Percentiles rank a stretch among this genome's conserved stretches.
Conservation (phyloP, 176 grass and related monocot species). For the sorghum (Sorghum bicolor) region Sorghum_bicolor_NCBIv3 NC_012870.2:57005001-57005500, state of each 20-base stretch:
- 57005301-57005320: no score
- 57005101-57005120: slow-evolving; percentile 6
- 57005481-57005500: background rate
- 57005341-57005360: background rate
- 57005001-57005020: background rate
- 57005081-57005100: slow-evolving; percentile 29
- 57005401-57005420: background rate
- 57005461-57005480: slow-evolving; percentile 3
- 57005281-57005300: no score
- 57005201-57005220: no score
- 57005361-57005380: background rate
- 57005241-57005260: no score
- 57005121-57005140: background rate
- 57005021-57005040: background rate
- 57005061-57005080: background rate
- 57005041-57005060: background rate
- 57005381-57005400: no score
- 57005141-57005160: no score
- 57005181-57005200: no score
- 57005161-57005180: no score
- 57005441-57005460: background rate
- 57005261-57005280: no score
- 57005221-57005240: no score
- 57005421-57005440: background rate
- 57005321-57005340: background rate